Base-by-base conservation (phyloP, 257 asterid species). In the Rhazya stricta region DNA sequence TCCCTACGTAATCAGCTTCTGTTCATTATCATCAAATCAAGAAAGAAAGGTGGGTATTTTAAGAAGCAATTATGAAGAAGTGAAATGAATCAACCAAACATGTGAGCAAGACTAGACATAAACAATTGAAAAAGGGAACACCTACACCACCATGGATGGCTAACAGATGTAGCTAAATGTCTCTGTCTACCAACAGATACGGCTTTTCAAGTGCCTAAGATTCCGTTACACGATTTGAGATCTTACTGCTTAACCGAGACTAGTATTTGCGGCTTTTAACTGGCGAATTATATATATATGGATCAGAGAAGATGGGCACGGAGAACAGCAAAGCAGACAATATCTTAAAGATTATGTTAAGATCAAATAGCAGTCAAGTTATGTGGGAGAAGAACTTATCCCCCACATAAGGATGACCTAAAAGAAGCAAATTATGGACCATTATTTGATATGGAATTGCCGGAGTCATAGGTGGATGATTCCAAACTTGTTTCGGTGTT, bases 61-160 rank as follows among this genome's bases (percentile, higher is more conserved):
- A 19, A 36, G 25, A 67, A 67, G 60, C 13, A 75, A 66, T 43
- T 41, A 58, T 23, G 5, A 32, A 23, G 50, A 57, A 32, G 27
- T 69, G 79, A 57, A 63, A 69, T 57, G 51, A 76, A 77, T 65
- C 76, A 53, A 77, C 80, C 76, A 57, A 69, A 58, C 76, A 69
- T 77, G 76, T 69, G 80, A 70, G 12, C 66, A 65, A 19, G 43
- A 62, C 13, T 77, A 65, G 76, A 32, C 48, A 56, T 18, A 27
- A 32, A 41, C 34, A 21, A 30, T 6, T 56, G 16, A 65, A 36
- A 67, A 48, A 66, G 58, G 45, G 69, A 41, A 34, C 37, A 43
- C 71, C 80, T 29, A 34, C 37, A 43, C 71, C 80, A 60, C 76
- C 66, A 45, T 5, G 76, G 72, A 70, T 77, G 80, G 80, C 56